Conservation (phyloP, 2,329 filamentous ascomycete species). For the Myotisia sp. region DNA sequence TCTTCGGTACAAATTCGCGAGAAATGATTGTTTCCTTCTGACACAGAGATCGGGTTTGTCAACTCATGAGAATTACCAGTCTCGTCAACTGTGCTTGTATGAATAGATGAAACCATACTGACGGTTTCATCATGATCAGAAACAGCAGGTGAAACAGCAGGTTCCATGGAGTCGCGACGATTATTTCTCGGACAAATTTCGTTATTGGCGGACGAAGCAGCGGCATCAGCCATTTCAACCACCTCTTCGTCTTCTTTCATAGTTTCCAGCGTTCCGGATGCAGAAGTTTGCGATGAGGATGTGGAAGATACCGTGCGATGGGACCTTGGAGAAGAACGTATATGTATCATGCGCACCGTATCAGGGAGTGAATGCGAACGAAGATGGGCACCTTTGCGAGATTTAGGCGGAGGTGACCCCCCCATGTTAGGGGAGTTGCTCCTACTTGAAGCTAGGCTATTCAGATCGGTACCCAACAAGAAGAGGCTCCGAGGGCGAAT, state of each 20-base stretch:
- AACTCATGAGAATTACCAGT: not conserved
- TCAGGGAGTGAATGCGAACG: constrained; percentile 9
- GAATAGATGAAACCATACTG: constrained; percentile 8
- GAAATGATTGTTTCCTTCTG: not conserved
- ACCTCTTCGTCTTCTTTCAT: constrained; percentile 15
- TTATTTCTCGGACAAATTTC: not conserved
- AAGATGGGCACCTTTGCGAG: constrained; percentile 7
- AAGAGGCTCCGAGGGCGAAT: constrained; percentile 30
- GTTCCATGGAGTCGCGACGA: constrained; percentile 2
- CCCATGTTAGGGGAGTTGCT: constrained; percentile 17
- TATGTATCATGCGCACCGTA: not conserved
- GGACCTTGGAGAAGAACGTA: not conserved
- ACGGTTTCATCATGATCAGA: not conserved
- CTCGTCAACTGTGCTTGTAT: not conserved
- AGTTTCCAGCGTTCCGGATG: constrained; percentile 20
- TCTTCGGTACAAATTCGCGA: constrained; percentile 1
- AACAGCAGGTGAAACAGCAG: constrained; percentile 2
- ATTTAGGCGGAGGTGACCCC: constrained; percentile 16
- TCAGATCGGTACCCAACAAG: constrained; percentile 18
- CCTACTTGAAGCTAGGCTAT: not conserved
- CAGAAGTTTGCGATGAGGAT: not conserved
- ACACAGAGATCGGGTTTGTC: not conserved
- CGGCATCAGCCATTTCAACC: constrained; percentile 5
- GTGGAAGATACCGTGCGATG: not conserved
- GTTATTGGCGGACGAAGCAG: constrained; percentile 2